These are phyloP conservation scores for Solanum commersonii DNA, from an alignment of 257 asterid genomes.

Conservation along the genomic window DNA sequence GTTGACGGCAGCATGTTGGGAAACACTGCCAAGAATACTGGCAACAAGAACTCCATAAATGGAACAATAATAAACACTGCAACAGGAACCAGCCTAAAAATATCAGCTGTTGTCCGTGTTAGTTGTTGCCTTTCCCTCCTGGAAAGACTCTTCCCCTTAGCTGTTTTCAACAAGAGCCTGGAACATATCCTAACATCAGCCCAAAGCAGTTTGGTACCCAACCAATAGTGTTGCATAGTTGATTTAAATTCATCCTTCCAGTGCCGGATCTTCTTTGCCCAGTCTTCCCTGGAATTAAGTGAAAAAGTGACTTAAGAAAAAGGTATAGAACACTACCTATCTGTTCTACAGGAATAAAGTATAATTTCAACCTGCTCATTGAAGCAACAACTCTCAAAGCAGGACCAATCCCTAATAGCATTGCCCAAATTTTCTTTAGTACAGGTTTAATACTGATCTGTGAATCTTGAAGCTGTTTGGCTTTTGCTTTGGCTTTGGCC, in stretches of 20 bases:
- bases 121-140: slow-evolving; percentile 93
- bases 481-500: slow-evolving; percentile 83
- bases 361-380: slow-evolving; percentile 74
- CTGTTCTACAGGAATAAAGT: background rate
- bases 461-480: slow-evolving; percentile 77
- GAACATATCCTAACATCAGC: slow-evolving; percentile 89
- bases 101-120: slow-evolving; percentile 89
- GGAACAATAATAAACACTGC: slow-evolving; percentile 84
- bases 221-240: slow-evolving; percentile 84
- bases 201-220: slow-evolving; percentile 87
- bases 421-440: slow-evolving; percentile 65
- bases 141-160: slow-evolving; percentile 75
- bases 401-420: slow-evolving; percentile 88
- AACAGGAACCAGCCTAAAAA: slow-evolving; percentile 86
- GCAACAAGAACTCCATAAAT: slow-evolving; percentile 87
- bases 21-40: slow-evolving; percentile 68
- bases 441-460: slow-evolving; percentile 43
- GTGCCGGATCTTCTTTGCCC: slow-evolving; percentile 68
- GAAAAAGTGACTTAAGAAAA: slow-evolving; percentile 8
- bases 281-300: slow-evolving; percentile 52
- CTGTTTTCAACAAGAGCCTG: slow-evolving; percentile 66
- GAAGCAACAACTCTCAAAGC: slow-evolving; percentile 83
- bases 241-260: slow-evolving; percentile 85
- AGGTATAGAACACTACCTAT: background rate
- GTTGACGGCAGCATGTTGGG: slow-evolving; percentile 94